These are phyloP conservation scores for Crucibulum laeve DNA, from an alignment of 768 basidiomycete species.

Conservation along the genomic window DNA sequence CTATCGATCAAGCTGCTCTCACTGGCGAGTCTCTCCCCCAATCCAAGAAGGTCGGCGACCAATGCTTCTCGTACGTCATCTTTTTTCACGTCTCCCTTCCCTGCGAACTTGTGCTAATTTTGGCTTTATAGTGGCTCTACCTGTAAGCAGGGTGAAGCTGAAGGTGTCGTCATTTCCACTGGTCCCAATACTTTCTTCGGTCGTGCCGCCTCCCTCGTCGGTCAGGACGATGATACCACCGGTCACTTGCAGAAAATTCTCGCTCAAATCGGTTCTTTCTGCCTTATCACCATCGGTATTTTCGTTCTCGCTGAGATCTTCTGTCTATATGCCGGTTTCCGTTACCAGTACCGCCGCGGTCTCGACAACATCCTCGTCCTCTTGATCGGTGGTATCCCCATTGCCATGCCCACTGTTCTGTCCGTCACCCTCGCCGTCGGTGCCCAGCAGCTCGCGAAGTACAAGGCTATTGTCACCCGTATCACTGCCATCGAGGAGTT, in stretches of 20 bases:
- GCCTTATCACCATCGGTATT: constrained; percentile 91
- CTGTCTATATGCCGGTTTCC: constrained; percentile 90
- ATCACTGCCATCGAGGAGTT: constrained; percentile 99
- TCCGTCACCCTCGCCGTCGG: constrained; percentile 98
- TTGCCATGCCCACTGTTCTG: constrained; percentile 98
- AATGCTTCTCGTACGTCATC: constrained; percentile 92
- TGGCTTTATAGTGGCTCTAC: constrained; percentile 74
- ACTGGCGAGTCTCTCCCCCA: constrained; percentile 96
- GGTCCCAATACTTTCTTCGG: constrained; percentile 99
- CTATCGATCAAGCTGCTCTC: constrained; percentile 96
- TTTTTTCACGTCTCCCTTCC: constrained; percentile 3
- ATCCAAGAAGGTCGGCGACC: constrained; percentile 88
- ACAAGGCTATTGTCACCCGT: constrained; percentile 99
- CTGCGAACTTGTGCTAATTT: constrained; percentile 3
- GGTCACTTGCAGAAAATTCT: constrained; percentile 99
- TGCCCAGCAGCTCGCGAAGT: constrained; percentile 97
- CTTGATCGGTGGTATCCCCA: constrained; percentile 99
- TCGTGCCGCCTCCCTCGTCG: constrained; percentile 95
- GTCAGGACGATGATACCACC: constrained; percentile 95
- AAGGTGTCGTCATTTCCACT: constrained; percentile 97
- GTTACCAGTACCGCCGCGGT: constrained; percentile 88
- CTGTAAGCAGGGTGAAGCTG: constrained; percentile 98
- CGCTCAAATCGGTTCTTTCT: constrained; percentile 97
- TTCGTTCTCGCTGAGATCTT: constrained; percentile 95
- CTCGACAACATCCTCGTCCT: constrained; percentile 97